Percentiles rank a stretch among this genome's conserved stretches.
phyloP scores from a whole-genome alignment of 306 rosid genomes.

The Sesbania bispinosa region DNA sequence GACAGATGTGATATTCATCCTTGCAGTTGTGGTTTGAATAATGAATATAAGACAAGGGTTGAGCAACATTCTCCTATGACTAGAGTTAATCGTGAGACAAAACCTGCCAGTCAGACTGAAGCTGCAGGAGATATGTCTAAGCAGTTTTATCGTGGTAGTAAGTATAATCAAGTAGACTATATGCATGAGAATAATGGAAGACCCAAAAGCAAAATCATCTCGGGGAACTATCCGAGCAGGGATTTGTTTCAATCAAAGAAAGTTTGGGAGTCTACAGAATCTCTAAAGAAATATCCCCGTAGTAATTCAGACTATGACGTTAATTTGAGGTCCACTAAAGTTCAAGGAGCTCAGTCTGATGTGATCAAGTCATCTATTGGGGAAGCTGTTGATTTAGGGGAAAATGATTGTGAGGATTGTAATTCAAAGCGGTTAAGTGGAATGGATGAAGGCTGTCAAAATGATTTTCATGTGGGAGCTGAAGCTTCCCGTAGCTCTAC shows the following conservation, averaged over 20 bases:
- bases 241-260: constrained; percentile 70
- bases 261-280: constrained; percentile 91
- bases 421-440: constrained; percentile 50
- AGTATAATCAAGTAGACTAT: constrained; percentile 55
- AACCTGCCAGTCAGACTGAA: constrained; percentile 53
- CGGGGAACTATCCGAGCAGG: constrained; percentile 51
- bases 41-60: constrained; percentile 60
- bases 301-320: constrained; percentile 77
- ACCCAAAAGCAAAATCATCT: constrained; percentile 57
- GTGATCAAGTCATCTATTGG: constrained; percentile 45
- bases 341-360: constrained; percentile 43
- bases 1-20: constrained; percentile 71
- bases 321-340: constrained; percentile 46
- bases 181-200: constrained; percentile 66
- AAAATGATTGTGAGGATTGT: constrained; percentile 41
- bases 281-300: constrained; percentile 66
- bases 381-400: constrained; percentile 37
- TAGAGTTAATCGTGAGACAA: constrained; percentile 57
- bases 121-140: constrained; percentile 56
- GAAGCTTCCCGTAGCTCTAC: constrained; percentile 44
- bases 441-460: constrained; percentile 43
- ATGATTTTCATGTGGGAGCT: constrained; percentile 34
- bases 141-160: constrained; percentile 59
- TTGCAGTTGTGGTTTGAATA: constrained; percentile 68
- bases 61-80: constrained; percentile 57